Conservation (phyloP, 1,139 yeast genomes). For the Keqinozyma sinolaborantium region DNA sequence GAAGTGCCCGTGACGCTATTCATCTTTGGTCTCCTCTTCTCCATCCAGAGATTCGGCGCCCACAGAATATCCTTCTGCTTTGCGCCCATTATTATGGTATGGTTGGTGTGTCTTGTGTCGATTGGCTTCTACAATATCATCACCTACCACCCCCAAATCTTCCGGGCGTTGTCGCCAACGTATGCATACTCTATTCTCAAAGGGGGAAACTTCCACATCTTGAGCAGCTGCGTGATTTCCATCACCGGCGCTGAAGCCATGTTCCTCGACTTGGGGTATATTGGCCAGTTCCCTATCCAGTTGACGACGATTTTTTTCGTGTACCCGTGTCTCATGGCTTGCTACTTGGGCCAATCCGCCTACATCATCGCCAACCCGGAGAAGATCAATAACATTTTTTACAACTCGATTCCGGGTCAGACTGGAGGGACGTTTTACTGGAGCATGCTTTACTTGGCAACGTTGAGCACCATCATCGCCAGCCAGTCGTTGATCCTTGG, state of each 20-base stretch:
- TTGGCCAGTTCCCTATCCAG: slow-evolving; percentile 48
- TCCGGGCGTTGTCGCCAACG: slow-evolving; percentile 48
- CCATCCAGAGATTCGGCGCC: slow-evolving; percentile 47
- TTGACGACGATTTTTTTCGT: slow-evolving; percentile 42
- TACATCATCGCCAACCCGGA: slow-evolving; percentile 40
- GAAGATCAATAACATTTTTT: slow-evolving; percentile 36
- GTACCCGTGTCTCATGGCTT: slow-evolving; percentile 49
- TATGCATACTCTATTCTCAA: slow-evolving; percentile 45
- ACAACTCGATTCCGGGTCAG: slow-evolving; percentile 50
- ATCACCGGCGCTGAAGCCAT: slow-evolving; percentile 62
- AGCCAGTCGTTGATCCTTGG: slow-evolving; percentile 58
- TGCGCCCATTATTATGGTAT: slow-evolving; percentile 52
- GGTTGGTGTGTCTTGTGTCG: slow-evolving; percentile 44
- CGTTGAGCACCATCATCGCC: slow-evolving; percentile 54
- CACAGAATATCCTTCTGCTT: slow-evolving; percentile 37
- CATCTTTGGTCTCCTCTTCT: slow-evolving; percentile 40
- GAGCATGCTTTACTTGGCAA: slow-evolving; percentile 52
- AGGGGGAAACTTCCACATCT: slow-evolving; percentile 37
- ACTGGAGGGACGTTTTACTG: slow-evolving; percentile 44
- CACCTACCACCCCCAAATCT: slow-evolving; percentile 37
- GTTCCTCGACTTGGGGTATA: slow-evolving; percentile 62
- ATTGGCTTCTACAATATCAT: slow-evolving; percentile 47
- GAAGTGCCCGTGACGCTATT: slow-evolving; percentile 50
- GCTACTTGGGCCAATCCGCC: slow-evolving; percentile 60
- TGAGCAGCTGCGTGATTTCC: slow-evolving; percentile 51